These are phyloP conservation scores for Elymus sibiricus DNA, from an alignment of 176 grass and related monocot species.

Conservation along the genomic window DNA sequence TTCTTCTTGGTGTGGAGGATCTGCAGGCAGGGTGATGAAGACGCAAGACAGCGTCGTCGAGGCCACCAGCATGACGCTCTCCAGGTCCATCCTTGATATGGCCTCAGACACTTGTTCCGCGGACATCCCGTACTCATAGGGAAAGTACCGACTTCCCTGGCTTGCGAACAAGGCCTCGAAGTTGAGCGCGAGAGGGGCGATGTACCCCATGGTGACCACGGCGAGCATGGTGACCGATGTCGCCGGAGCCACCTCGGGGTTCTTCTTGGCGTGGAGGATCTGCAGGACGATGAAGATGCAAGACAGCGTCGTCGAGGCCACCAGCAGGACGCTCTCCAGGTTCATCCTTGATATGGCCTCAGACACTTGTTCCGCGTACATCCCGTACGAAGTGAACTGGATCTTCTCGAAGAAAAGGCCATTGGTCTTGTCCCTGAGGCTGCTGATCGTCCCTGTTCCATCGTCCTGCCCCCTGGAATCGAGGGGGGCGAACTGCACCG, in stretches of 20 bases:
- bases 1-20: too few relatives aligned
- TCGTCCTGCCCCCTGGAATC: neutral
- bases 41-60: too few relatives aligned
- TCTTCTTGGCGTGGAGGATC: too few relatives aligned
- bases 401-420: constrained; percentile 40
- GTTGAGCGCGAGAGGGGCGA: too few relatives aligned
- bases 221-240: too few relatives aligned
- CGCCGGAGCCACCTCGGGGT: too few relatives aligned
- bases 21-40: too few relatives aligned
- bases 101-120: neutral
- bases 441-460: constrained; percentile 39
- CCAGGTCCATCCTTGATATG: constrained; percentile 24
- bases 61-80: too few relatives aligned
- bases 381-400: neutral
- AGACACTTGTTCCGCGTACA: neutral
- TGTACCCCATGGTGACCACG: too few relatives aligned
- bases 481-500: neutral
- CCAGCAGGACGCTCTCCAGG: neutral
- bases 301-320: too few relatives aligned
- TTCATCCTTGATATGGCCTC: constrained; percentile 24
- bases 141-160: too few relatives aligned
- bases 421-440: constrained; percentile 40
- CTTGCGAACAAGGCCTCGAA: neutral
- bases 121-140: constrained; percentile 15
- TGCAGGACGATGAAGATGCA: too few relatives aligned